Evolutionary conservation across 1,139 yeast species (phyloP), one percentile per base, ranked within the genome.

Genomic region (Taphrina pruni): DNA sequence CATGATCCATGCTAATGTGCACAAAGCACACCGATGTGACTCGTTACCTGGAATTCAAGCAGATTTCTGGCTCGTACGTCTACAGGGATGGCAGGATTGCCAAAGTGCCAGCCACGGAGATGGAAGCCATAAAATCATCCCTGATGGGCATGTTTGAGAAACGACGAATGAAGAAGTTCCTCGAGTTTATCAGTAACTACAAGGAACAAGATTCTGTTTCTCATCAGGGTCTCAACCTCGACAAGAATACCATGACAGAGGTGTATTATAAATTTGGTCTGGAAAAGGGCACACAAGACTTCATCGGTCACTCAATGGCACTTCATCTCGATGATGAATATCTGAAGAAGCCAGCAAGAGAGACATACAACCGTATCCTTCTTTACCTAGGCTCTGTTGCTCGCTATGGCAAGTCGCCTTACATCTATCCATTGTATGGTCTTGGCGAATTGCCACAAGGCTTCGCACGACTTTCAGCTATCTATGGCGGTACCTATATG

Each of bases 281-380:
- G 72, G 98, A 95, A 76, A 86, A 86, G 71, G 97, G 97, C 60
- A 93, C 99, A 43, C 89, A 91, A 77, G 98, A 95, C 79, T 94
- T 94, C 76, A 90, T 95, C 74, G 99, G 99, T 56, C 99, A 94
- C 79, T 95, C 99, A 20, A 95, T 94, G 99, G 99, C 98, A 7
- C 84, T 94, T 72, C 93, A 97, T 89, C 85, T 96, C 41, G 93
- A 92, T 74, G 99, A 94, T 77, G 94, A 90, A 72, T 94, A 94
- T 78, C 81, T 94, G 76, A 85, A 83, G 73, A 88, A 90, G 79
- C 97, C 97, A 8, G 97, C 97, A 4, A 86, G 97, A 77, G 97
- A 94, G 76, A 88, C 97, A 17, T 86, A 89, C 75, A 95, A 93
- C 77, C 85, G 99, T 78, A 87, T 94, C 72, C 80, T 90, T 69